Evolutionary conservation across 768 basidiomycete species (phyloP), one percentile per base, ranked within the genome.

Genomic region (Panus rudis): DNA sequence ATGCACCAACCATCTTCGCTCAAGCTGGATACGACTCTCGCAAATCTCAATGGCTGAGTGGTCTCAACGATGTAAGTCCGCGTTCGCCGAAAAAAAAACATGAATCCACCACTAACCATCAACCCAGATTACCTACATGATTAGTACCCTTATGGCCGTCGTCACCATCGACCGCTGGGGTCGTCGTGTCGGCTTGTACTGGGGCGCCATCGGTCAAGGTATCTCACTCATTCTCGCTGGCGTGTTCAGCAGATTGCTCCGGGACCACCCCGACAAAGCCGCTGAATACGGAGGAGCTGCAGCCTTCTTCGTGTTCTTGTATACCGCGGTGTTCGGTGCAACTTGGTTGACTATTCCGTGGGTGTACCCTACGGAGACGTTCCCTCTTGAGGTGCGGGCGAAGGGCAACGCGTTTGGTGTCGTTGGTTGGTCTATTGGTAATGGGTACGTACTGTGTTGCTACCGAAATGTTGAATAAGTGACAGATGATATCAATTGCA

Each of bases 351-450:
- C 68, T 5, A 69, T 70, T 41, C 68, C 68, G 3, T 62, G 61
- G 61, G 60, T 54, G 19, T 57, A 47, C 50, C 61, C 61, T 12
- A 62, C 62, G 11, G 55, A 70, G 63, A 70, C 63, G 12, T 71
- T 68, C 59, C 68, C 68, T 14, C 63, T 69, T 19, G 63, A 67
- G 42, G 64, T 69, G 2, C 62, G 69, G 37, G 68, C 68, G 4
- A 68, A 69, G 54, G 69, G 69, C 12, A 71, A 68, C 45, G 68
- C 66, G n/a, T 71, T 66, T 56, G 69, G 69, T 10, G 67, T 71
- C 12, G 59, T 70, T 25, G 69, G 69, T 16, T 71, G 69, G 69
- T 66, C 63, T 23, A 69, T 68, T 35, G 68, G 67, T 50, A 42
- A 69, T 64, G 39, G 68, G 67, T 60, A 26, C 45, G 55, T 51